Percentiles rank a stretch among this genome's conserved stretches.
These are phyloP conservation scores for Periconia macrospinosa DNA, from an alignment of 2,329 filamentous ascomycete genomes.

Conservation along the genomic window DNA sequence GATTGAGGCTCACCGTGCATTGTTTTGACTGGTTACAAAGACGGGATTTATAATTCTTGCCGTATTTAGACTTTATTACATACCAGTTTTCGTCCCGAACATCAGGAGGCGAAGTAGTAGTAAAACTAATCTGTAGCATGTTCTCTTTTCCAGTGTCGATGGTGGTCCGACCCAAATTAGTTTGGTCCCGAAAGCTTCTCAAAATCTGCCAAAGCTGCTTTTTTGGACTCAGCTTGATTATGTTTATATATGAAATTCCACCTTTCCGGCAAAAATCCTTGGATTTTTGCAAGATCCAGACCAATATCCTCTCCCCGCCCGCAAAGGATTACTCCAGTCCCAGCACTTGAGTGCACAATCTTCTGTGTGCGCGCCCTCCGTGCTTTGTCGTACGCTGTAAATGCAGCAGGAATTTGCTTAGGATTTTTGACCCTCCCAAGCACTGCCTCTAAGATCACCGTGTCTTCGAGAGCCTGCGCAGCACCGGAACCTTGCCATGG, in stretches of 20 bases:
- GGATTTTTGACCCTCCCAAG: slow-evolving; percentile 20
- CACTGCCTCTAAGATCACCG: slow-evolving; percentile 43
- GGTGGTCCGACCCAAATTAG: no score
- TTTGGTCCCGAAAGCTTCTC: not conserved
- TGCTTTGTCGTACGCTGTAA: slow-evolving; percentile 36
- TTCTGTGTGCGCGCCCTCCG: slow-evolving; percentile 13
- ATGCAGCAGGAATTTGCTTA: slow-evolving; percentile 28
- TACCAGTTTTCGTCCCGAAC: no score
- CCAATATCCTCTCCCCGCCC: slow-evolving; percentile 7
- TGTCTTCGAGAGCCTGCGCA: slow-evolving; percentile 57
- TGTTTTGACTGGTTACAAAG: no score
- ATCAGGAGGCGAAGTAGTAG: no score
- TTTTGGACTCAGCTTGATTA: slow-evolving; percentile 8
- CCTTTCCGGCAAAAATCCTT: slow-evolving; percentile 4
- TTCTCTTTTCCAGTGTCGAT: no score
- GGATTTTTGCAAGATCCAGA: slow-evolving; percentile 9
- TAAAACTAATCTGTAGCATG: no score
- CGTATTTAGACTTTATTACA: no score
- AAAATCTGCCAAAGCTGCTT: slow-evolving; percentile 5
- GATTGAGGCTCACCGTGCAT: no score
- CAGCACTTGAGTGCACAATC: slow-evolving; percentile 10
- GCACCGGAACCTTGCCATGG: slow-evolving; percentile 55
- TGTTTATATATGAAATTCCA: slow-evolving; percentile 11
- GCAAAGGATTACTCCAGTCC: slow-evolving; percentile 8
- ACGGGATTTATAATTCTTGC: no score